Percentiles rank a stretch among this genome's conserved stretches.
Conservation (phyloP, 1,284 basidiomycete species). For the Sutorius eximius region DNA sequence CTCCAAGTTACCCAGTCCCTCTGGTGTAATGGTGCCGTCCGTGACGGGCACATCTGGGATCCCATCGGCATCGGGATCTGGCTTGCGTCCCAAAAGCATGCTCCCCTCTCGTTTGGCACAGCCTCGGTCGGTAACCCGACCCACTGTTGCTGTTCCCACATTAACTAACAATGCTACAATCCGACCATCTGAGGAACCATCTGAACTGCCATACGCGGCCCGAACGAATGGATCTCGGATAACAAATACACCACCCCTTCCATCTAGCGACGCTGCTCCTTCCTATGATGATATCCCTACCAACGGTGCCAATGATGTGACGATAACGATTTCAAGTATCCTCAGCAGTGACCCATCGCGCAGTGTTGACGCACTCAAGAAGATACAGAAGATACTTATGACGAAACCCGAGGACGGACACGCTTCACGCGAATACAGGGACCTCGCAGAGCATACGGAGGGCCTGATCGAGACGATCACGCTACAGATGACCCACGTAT, state of each 20-base stretch:
- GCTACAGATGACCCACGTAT: slow-evolving; percentile 86
- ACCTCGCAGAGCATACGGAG: slow-evolving; percentile 81
- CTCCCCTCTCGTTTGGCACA: slow-evolving; percentile 70
- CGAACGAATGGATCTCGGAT: slow-evolving; percentile 24
- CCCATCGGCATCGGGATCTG: slow-evolving; percentile 46
- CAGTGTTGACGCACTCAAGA: slow-evolving; percentile 94
- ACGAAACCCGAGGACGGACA: slow-evolving; percentile 72
- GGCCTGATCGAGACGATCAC: slow-evolving; percentile 87
- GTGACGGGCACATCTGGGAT: slow-evolving; percentile 35
- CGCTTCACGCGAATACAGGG: slow-evolving; percentile 65
- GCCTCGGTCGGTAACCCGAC: slow-evolving; percentile 45
- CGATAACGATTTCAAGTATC: slow-evolving; percentile 78
- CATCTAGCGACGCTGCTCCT: slow-evolving; percentile 24
- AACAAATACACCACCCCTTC: slow-evolving; percentile 14
- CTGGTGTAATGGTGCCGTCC: slow-evolving; percentile 31
- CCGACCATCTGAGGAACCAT: slow-evolving; percentile 27
- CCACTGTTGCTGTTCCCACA: slow-evolving; percentile 15
- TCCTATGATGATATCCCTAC: slow-evolving; percentile 21
- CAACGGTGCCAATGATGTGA: slow-evolving; percentile 55
- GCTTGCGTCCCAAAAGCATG: slow-evolving; percentile 59
- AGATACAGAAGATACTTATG: slow-evolving; percentile 79
- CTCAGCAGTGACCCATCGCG: slow-evolving; percentile 81
- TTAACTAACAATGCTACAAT: slow-evolving; percentile 23
- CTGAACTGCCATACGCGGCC: slow-evolving; percentile 32
- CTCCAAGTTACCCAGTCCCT: slow-evolving; percentile 27